These are phyloP conservation scores for Alternaria tenuissima DNA, from an alignment of 2,329 filamentous ascomycete genomes.

Conservation along the genomic window DNA sequence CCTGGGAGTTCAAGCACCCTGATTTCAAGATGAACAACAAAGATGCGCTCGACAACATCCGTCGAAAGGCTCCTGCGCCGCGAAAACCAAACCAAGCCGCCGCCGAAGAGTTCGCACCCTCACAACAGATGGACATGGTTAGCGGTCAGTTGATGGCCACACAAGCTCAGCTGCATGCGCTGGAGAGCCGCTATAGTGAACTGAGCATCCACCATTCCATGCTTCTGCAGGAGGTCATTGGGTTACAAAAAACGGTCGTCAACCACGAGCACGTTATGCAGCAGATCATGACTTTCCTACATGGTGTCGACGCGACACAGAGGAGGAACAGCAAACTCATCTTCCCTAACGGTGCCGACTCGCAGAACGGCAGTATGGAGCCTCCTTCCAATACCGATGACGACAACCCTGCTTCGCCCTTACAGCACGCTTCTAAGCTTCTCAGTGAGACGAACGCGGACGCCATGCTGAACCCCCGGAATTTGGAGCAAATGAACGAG, in stretches of 20 bases:
- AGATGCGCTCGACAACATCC: conserved; percentile 94
- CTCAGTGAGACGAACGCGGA: conserved; percentile 72
- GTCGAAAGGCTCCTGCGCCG: conserved; percentile 91
- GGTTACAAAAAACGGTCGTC: conserved; percentile 73
- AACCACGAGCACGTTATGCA: conserved; percentile 77
- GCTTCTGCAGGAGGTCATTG: conserved; percentile 69
- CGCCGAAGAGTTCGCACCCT: conserved; percentile 75
- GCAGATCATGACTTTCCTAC: conserved; percentile 73
- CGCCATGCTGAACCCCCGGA: conserved; percentile 68
- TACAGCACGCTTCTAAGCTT: conserved; percentile 73
- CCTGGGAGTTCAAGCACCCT: conserved; percentile 97
- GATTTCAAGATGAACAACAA: conserved; percentile 97
- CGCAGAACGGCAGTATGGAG: conserved; percentile 54
- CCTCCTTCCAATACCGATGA: conserved; percentile 61
- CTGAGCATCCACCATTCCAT: conserved; percentile 72
- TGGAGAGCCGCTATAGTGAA: conserved; percentile 86
- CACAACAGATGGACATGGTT: conserved; percentile 87
- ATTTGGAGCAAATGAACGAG: conserved; percentile 71
- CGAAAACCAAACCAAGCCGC: conserved; percentile 68
- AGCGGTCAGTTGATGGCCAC: conserved; percentile 89
- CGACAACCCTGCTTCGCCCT: conserved; percentile 70
- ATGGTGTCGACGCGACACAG: conserved; percentile 70
- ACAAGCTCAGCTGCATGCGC: conserved; percentile 87
- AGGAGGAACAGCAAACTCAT: conserved; percentile 65
- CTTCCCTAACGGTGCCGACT: conserved; percentile 48